These are phyloP conservation scores for Dactylonectria estremocensis DNA, from an alignment of 2,329 filamentous ascomycete genomes.

Conservation along the genomic window DNA sequence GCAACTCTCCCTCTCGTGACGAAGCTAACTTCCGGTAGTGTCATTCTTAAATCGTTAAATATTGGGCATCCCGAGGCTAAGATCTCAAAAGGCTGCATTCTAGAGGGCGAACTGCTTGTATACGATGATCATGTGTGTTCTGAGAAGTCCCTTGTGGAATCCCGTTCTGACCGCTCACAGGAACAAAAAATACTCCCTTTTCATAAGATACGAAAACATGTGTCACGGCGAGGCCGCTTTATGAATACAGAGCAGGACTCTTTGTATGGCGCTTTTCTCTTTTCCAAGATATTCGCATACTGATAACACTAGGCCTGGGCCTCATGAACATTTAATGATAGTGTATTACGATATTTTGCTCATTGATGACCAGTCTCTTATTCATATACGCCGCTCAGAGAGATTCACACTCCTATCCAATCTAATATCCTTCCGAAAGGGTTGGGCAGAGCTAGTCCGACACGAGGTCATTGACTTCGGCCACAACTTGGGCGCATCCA, in stretches of 20 bases:
- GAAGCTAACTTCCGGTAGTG: slow-evolving; percentile 49
- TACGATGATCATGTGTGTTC: slow-evolving; percentile 74
- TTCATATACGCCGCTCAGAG: slow-evolving; percentile 69
- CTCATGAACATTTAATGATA: slow-evolving; percentile 73
- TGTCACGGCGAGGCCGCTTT: slow-evolving; percentile 79
- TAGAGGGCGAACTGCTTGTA: slow-evolving; percentile 88
- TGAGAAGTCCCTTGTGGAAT: background rate
- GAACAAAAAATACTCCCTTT: slow-evolving; percentile 79
- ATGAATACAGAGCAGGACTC: slow-evolving; percentile 80
- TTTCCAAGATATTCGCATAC: background rate
- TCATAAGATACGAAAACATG: slow-evolving; percentile 86
- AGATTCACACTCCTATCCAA: slow-evolving; percentile 72
- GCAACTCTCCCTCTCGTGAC: background rate
- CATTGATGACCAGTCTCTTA: slow-evolving; percentile 67
- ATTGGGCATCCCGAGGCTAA: slow-evolving; percentile 72
- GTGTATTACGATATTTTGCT: slow-evolving; percentile 73
- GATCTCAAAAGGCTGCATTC: slow-evolving; percentile 77
- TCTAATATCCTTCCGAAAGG: slow-evolving; percentile 67
- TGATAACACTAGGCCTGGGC: slow-evolving; percentile 59
- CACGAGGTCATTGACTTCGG: slow-evolving; percentile 79
- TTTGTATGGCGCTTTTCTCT: slow-evolving; percentile 61
- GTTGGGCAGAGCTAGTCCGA: slow-evolving; percentile 77
- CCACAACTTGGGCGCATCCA: slow-evolving; percentile 63
- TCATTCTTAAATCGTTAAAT: slow-evolving; percentile 75
- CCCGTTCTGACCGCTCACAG: slow-evolving; percentile 48